These are phyloP conservation scores for Podospora fimiseda DNA, from an alignment of 495 filamentous ascomycete genomes.

Conservation along the genomic window DNA sequence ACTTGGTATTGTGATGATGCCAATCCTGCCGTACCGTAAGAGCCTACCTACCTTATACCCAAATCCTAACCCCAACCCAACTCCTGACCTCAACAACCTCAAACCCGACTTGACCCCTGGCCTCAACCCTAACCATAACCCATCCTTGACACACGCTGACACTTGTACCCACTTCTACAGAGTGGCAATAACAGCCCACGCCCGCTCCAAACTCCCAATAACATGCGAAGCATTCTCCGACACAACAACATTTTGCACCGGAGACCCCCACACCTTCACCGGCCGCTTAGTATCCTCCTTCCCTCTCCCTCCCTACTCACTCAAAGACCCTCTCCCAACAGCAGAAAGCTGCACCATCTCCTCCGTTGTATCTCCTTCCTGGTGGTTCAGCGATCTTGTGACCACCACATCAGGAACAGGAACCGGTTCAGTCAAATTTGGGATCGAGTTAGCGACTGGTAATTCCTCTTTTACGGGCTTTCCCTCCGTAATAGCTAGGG, in stretches of 20 bases:
- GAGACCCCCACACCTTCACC: conserved; percentile 5
- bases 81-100: too few species aligned
- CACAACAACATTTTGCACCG: conserved; percentile 13
- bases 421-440: conserved; percentile 14
- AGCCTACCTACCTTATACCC: too few species aligned
- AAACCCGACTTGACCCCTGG: too few species aligned
- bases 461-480: conserved; percentile 14
- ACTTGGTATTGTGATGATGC: conserved; percentile 22
- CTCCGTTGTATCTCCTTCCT: conserved; percentile 21
- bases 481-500: conserved; percentile 9
- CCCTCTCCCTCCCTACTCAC: conserved; percentile 19
- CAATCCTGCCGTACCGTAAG: conserved; percentile 14
- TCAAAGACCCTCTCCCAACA: conserved; percentile 20
- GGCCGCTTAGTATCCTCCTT: conserved; percentile 12
- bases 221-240: conserved; percentile 5
- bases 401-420: not conserved
- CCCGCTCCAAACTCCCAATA: conserved; percentile 4
- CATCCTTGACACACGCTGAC: too few species aligned
- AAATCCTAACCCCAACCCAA: too few species aligned
- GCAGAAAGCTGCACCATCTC: conserved; percentile 26
- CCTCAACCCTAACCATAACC: too few species aligned
- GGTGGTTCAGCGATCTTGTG: conserved; percentile 21
- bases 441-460: conserved; percentile 20
- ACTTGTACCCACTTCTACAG: too few species aligned
- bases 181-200: conserved; percentile 6